These are phyloP conservation scores for Metschnikowia amazonensis DNA, from an alignment of 805 yeast genomes.

Conservation along the genomic window DNA sequence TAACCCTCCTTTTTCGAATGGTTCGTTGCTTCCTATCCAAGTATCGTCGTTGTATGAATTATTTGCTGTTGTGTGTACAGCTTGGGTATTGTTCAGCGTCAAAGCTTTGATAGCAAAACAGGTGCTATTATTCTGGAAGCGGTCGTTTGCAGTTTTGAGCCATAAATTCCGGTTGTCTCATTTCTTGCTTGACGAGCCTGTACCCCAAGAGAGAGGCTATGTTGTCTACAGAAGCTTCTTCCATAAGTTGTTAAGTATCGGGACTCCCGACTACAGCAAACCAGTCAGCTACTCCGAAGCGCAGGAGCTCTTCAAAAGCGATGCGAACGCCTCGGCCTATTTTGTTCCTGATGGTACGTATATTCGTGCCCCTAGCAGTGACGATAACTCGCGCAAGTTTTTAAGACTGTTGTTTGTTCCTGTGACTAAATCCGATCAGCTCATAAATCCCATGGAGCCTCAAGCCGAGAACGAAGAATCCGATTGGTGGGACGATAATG, in stretches of 20 bases:
- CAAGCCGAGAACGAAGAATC: slow-evolving; percentile 22
- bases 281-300: slow-evolving; percentile 56
- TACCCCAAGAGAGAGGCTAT: slow-evolving; percentile 67
- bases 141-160: slow-evolving; percentile 53
- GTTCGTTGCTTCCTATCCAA: slow-evolving; percentile 27
- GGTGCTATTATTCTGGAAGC: slow-evolving; percentile 56
- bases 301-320: slow-evolving; percentile 35
- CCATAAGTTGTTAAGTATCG: slow-evolving; percentile 40
- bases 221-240: slow-evolving; percentile 50
- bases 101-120: slow-evolving; percentile 23
- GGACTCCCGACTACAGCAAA: slow-evolving; percentile 50
- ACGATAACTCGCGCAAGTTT: slow-evolving; percentile 63
- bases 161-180: slow-evolving; percentile 68
- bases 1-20: slow-evolving; percentile 12
- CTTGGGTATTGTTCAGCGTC: slow-evolving; percentile 5
- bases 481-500: slow-evolving; percentile 39
- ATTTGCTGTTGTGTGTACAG: slow-evolving; percentile 2
- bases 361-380: slow-evolving; percentile 84
- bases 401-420: slow-evolving; percentile 70
- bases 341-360: slow-evolving; percentile 79
- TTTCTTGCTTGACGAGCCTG: slow-evolving; percentile 64
- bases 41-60: slow-evolving; percentile 7
- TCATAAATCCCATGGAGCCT: slow-evolving; percentile 35
- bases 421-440: slow-evolving; percentile 73
- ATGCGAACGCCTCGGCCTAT: slow-evolving; percentile 45